A percentile compares a stretch with the other conserved stretches of the same genome.
Conservation (phyloP, 164 flowering plant genomes). For the Magnolia changhungtana region DNA sequence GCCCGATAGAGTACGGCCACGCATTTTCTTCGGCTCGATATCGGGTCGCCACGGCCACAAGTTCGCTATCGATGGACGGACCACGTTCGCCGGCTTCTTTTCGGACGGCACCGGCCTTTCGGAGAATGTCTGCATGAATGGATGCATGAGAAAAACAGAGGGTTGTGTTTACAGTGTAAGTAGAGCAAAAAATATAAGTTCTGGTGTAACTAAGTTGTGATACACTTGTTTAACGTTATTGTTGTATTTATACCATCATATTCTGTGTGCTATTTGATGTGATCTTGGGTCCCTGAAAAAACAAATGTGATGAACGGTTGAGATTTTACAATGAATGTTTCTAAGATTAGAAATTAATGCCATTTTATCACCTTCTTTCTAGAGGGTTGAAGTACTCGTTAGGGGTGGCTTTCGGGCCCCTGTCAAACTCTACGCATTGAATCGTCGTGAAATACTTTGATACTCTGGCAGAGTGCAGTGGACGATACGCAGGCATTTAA, state of each 20-base stretch:
- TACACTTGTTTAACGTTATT: not conserved
- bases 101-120: slow-evolving; percentile 11
- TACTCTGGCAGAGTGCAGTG: no score
- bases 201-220: not conserved
- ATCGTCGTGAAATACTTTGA: not conserved
- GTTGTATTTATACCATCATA: slow-evolving; percentile 1
- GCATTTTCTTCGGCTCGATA: slow-evolving; percentile 42
- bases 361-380: not conserved
- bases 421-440: not conserved
- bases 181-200: not conserved
- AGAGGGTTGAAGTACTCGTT: not conserved
- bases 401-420: not conserved
- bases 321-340: not conserved
- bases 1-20: slow-evolving; percentile 47
- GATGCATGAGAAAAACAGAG: not conserved
- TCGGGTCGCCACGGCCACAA: slow-evolving; percentile 20
- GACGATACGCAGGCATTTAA: no score
- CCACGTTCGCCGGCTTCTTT: slow-evolving; percentile 19
- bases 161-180: not conserved
- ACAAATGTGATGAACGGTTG: not conserved
- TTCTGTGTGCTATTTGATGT: not conserved
- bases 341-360: not conserved
- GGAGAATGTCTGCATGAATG: slow-evolving; percentile 4
- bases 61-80: slow-evolving; percentile 9
- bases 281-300: not conserved